These are phyloP conservation scores for Fusarium sp. DNA, from an alignment of 2,329 filamentous ascomycete species.

Conservation along the genomic window DNA sequence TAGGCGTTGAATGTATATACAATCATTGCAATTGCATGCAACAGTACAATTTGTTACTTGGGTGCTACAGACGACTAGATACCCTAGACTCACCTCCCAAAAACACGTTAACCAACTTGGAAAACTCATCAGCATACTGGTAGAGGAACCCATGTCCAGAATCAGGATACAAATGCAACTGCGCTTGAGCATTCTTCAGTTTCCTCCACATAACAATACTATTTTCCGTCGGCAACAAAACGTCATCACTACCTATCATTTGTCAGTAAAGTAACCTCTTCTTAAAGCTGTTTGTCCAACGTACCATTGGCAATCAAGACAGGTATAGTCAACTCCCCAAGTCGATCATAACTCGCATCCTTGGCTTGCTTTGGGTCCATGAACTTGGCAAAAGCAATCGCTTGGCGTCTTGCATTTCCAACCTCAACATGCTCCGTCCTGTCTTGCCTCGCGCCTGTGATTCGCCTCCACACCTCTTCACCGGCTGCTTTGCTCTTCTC, in stretches of 20 bases:
- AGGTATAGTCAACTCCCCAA: slow-evolving; percentile 50
- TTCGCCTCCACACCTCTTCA: slow-evolving; percentile 50
- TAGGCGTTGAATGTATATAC: background rate
- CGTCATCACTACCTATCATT: slow-evolving; percentile 44
- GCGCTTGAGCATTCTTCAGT: slow-evolving; percentile 46
- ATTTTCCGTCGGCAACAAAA: slow-evolving; percentile 52
- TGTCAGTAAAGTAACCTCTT: background rate
- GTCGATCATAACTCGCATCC: slow-evolving; percentile 50
- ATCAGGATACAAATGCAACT: slow-evolving; percentile 51
- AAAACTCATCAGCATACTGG: slow-evolving; percentile 50
- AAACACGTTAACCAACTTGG: slow-evolving; percentile 49
- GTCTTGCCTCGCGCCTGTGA: slow-evolving; percentile 43
- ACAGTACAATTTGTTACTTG: background rate
- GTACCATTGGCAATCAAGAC: slow-evolving; percentile 55
- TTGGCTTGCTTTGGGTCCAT: slow-evolving; percentile 49
- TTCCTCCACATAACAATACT: slow-evolving; percentile 54
- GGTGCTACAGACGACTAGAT: slow-evolving; percentile 31
- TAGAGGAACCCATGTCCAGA: slow-evolving; percentile 53
- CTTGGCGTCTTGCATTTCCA: slow-evolving; percentile 47
- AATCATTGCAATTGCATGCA: background rate
- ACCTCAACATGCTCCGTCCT: slow-evolving; percentile 44
- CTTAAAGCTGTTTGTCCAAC: slow-evolving; percentile 14
- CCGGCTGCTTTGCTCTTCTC: slow-evolving; percentile 49
- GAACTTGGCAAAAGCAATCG: slow-evolving; percentile 50
- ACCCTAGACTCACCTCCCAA: slow-evolving; percentile 34